Percentiles rank a stretch among this genome's conserved stretches.
phyloP scores from a whole-genome alignment of 2,329 filamentous ascomycete species.

The Arthrobotrys musiformis region DNA sequence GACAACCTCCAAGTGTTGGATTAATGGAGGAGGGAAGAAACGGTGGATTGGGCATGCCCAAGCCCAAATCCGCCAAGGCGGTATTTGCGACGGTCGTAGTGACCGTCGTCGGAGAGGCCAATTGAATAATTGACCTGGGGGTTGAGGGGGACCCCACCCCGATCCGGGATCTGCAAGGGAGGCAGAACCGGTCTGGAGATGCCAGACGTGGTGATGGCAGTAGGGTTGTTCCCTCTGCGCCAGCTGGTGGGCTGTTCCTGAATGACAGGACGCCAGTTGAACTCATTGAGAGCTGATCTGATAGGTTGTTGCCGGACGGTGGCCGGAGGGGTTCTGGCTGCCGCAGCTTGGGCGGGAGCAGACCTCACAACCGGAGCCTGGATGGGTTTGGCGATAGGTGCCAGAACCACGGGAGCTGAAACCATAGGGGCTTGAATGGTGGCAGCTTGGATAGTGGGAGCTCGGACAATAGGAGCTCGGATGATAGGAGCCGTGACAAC shows the following conservation, averaged over 20 bases:
- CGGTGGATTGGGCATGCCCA: constrained; percentile 5
- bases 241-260: constrained; percentile 5
- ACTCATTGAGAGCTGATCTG: constrained; percentile 33
- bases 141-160: no score
- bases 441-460: background rate
- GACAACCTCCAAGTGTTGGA: background rate
- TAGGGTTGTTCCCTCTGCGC: background rate
- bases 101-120: background rate
- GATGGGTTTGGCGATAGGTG: background rate
- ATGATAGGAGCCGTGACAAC: background rate
- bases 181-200: background rate
- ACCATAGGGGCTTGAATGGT: background rate
- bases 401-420: background rate
- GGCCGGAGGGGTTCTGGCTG: background rate
- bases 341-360: background rate
- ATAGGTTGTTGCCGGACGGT: constrained; percentile 18
- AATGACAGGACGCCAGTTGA: constrained; percentile 53
- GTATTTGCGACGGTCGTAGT: constrained; percentile 22
- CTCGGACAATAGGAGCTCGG: background rate
- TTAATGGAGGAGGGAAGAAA: background rate
- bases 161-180: constrained; percentile 10
- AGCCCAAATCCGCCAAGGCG: constrained; percentile 1
- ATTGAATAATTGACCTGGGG: no score
- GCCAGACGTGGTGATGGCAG: background rate
- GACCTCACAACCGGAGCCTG: background rate